A percentile compares a stretch with the other conserved stretches of the same genome.
Evolutionary conservation across 1,284 basidiomycete genomes (phyloP).

Genomic region (Malassezia arunalokei): DNA sequence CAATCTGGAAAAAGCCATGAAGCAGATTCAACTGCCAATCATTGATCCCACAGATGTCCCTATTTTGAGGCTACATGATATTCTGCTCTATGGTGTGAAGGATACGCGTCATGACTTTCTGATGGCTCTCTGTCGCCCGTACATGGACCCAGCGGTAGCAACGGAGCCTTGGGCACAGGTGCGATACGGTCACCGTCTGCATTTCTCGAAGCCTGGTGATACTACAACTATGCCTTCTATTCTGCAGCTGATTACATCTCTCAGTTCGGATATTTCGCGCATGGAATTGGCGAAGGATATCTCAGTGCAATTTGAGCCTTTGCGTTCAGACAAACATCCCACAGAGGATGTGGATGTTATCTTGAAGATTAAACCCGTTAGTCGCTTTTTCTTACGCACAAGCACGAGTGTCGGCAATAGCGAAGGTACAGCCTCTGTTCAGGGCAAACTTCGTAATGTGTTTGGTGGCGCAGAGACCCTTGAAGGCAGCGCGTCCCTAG

Average conservation of each 20-base stretch:
- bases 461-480: slow-evolving; percentile 84
- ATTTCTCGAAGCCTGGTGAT: slow-evolving; percentile 26
- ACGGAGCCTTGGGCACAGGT: slow-evolving; percentile 11
- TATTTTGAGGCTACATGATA: slow-evolving; percentile 53
- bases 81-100: slow-evolving; percentile 66
- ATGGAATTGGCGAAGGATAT: slow-evolving; percentile 67
- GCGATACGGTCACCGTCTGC: slow-evolving; percentile 41
- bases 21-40: slow-evolving; percentile 20
- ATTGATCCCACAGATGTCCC: slow-evolving; percentile 10
- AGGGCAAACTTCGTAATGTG: slow-evolving; percentile 53
- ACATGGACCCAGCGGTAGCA: slow-evolving; percentile 46
- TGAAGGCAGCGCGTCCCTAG: slow-evolving; percentile 69
- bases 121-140: slow-evolving; percentile 61
- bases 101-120: slow-evolving; percentile 70
- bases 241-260: slow-evolving; percentile 59
- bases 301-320: slow-evolving; percentile 60
- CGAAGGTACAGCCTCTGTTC: slow-evolving; percentile 57
- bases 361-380: slow-evolving; percentile 63
- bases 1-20: slow-evolving; percentile 27
- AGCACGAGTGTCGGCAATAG: slow-evolving; percentile 87
- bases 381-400: slow-evolving; percentile 68
- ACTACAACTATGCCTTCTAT: slow-evolving; percentile 32
- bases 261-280: slow-evolving; percentile 57
- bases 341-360: slow-evolving; percentile 72
- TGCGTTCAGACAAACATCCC: slow-evolving; percentile 53